A percentile compares a stretch with the other conserved stretches of the same genome.
Conservation (phyloP, 805 yeast species). For the Ogataea salicorniae region DNA sequence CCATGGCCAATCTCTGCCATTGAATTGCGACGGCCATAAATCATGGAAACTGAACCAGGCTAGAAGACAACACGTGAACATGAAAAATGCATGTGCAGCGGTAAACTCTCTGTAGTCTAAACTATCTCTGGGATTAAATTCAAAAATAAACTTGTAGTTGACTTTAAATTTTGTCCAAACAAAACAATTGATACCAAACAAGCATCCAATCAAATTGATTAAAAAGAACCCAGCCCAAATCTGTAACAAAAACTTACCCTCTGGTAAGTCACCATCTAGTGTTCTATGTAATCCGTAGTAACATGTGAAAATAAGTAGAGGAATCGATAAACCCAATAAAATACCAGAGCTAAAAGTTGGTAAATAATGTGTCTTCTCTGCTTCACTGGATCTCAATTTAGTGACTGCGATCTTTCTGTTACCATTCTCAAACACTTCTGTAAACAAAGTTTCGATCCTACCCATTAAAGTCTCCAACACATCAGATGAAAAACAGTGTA, state of each 20-base stretch:
- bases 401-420: slow-evolving; percentile 69
- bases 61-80: slow-evolving; percentile 53
- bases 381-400: slow-evolving; percentile 49
- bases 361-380: slow-evolving; percentile 35
- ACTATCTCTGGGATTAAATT: slow-evolving; percentile 65
- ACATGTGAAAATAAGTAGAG: slow-evolving; percentile 59
- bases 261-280: slow-evolving; percentile 37
- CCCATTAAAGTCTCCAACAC: slow-evolving; percentile 57
- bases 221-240: slow-evolving; percentile 91
- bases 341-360: slow-evolving; percentile 61
- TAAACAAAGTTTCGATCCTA: slow-evolving; percentile 63
- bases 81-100: slow-evolving; percentile 55
- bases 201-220: slow-evolving; percentile 49
- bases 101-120: slow-evolving; percentile 63
- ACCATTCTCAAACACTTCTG: slow-evolving; percentile 63
- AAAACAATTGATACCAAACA: slow-evolving; percentile 64
- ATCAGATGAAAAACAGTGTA: slow-evolving; percentile 61
- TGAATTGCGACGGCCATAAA: slow-evolving; percentile 55
- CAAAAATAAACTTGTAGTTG: slow-evolving; percentile 89
- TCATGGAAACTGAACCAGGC: slow-evolving; percentile 73
- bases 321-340: slow-evolving; percentile 63
- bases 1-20: slow-evolving; percentile 78
- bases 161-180: slow-evolving; percentile 73
- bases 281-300: slow-evolving; percentile 37
- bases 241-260: slow-evolving; percentile 63